Conservation (phyloP, 768 basidiomycete species). For the Asterophora parasitica region DNA sequence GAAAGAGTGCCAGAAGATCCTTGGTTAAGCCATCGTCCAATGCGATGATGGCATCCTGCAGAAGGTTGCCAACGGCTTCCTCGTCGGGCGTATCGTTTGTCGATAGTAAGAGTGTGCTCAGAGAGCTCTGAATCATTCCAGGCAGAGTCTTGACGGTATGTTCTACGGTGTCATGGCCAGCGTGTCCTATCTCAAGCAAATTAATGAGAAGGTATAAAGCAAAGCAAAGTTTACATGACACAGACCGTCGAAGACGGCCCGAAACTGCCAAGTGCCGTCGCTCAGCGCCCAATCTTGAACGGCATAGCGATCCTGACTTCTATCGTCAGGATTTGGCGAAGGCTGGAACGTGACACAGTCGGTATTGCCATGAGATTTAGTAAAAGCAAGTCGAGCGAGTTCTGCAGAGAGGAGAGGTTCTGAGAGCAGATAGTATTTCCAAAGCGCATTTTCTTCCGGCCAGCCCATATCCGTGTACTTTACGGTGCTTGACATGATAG, state of each 20-base stretch:
- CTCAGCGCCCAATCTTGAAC: slow-evolving; percentile 35
- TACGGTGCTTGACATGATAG: slow-evolving; percentile 13
- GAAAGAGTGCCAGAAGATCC: slow-evolving; percentile 39
- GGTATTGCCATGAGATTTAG: slow-evolving; percentile 28
- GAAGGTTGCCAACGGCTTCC: slow-evolving; percentile 24
- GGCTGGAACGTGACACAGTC: slow-evolving; percentile 45
- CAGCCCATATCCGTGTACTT: slow-evolving; percentile 35
- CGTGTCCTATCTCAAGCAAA: slow-evolving; percentile 30
- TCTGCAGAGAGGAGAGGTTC: slow-evolving; percentile 38
- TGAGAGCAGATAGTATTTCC: slow-evolving; percentile 34
- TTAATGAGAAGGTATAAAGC: neutral
- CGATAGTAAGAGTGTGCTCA: slow-evolving; percentile 13
- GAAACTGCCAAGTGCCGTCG: slow-evolving; percentile 39
- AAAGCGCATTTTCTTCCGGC: slow-evolving; percentile 25
- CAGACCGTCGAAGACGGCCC: slow-evolving; percentile 46
- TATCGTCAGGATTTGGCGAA: slow-evolving; percentile 32
- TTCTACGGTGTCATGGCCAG: slow-evolving; percentile 44
- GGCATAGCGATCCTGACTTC: slow-evolving; percentile 43
- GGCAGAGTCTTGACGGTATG: slow-evolving; percentile 31
- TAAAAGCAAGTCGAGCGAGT: slow-evolving; percentile 33
- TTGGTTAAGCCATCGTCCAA: slow-evolving; percentile 35
- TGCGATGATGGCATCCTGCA: slow-evolving; percentile 30
- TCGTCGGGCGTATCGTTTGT: slow-evolving; percentile 1
- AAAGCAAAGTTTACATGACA: neutral
- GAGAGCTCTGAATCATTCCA: slow-evolving; percentile 22